Base-by-base conservation (phyloP, 805 yeast genomes). In the Candida coleopterorum region DNA sequence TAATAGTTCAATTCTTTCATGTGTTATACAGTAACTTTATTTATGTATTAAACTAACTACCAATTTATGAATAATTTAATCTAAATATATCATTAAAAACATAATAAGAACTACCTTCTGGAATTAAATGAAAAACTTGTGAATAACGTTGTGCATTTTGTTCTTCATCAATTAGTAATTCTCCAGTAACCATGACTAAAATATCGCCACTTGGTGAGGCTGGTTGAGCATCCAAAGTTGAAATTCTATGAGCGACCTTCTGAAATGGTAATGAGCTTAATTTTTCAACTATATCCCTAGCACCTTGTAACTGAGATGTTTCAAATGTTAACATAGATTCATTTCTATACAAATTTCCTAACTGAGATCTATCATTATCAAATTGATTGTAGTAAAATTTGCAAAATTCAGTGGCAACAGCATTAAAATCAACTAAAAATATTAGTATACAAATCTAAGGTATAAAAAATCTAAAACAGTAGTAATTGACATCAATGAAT, bases 281-380 rank as follows among this genome's bases (percentile, higher is more conserved):
- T 62, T 93, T 90, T 70, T 93, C 97, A 45, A 93, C 88, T 55
- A 93, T 93, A 53, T 72, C 82, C 69, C 82, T 81, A 40, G 95
- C 85, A 49, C 99, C 98, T 71, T 90, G 98, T 48, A 85, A 73
- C 72, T 90, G 97, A 41, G 88, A 72, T 38, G 89, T 81, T 70
- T 93, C 98, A 54, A 93, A 93, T 32, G 98, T 93, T 66, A 93
- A 74, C 99, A 93, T 93, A 20, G 97, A 88, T 60, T 85, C 89
- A 44, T 87, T 96, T 61, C 99, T 85, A 80, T 90, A 90, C 55
- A 90, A 77, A 70, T 85, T 83, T 50, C 95, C 95, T 60, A 90
- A 78, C 62, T 85, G 93, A 41, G 87, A 63, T 74, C 97, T 85
- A 68, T 90, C 96, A 53, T 81, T 63, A 67, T 89, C 97, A 56